Base-by-base conservation (phyloP, 169 alveolate species). In the Cryptosporidium muris region DNA sequence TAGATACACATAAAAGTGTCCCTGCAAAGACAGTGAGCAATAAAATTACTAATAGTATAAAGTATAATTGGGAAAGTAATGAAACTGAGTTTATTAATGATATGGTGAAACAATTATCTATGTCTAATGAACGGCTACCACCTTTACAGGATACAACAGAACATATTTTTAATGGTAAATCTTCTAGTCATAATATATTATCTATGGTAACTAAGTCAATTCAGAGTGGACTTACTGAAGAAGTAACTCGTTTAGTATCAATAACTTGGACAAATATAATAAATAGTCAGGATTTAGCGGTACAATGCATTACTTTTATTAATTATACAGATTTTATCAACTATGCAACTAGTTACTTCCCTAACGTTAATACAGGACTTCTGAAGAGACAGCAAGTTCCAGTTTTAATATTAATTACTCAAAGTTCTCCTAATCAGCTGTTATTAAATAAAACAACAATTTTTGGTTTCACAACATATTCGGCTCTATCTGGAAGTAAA, bases 351-450 rank as follows among this genome's bases (percentile, higher is more conserved):
- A 74, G 54, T 66, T 74, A 74, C 49, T 74, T 74, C 34, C 85
- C 85, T 4, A 68, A 74, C n/a, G 58, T 62, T 3, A 52, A 16
- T 5, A 45, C 14, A 1, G 40, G 74, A 6, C 42, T 63, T 42
- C 12, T 38, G n/a, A 49, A 38, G 8, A 63, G 60, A 1, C 85
- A 74, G 45, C 63, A 74, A 4, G 85, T 74, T 9, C 85, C 85
- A 11, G 74, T 74, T 14, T 45, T 74, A 58, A 68, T 74, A 16
- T 74, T 74, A 38, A 74, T 74, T 53, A 74, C 85, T 43, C 85
- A 74, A 34, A 74, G 85, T 34, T 47, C 54, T 64, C 36, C n/a
- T 4, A 5, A 42, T 25, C 74, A 74, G 37, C 38, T 58, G 14
- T 56, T 60, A 60, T 3, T 74, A 16, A n/a, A 34, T 25, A 74